Percentiles rank a stretch among this genome's conserved stretches.
Evolutionary conservation across 208 protist species (phyloP).

Genomic region (Blechomonas ayalai): DNA sequence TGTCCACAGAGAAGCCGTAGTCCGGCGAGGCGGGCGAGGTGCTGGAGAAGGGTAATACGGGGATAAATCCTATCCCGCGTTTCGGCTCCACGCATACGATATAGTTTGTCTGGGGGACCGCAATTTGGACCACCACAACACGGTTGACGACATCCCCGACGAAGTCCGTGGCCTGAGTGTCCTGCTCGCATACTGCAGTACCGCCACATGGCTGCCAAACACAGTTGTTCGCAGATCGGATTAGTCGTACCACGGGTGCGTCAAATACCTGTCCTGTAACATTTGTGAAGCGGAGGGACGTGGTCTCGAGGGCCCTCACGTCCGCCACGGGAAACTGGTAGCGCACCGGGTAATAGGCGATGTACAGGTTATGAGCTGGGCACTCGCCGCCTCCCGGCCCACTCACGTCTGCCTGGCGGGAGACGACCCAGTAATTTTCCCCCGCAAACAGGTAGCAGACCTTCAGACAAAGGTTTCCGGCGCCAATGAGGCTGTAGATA

Average conservation of each 20-base stretch:
- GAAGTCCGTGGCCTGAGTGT: conserved; percentile 30
- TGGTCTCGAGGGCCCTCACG: conserved; percentile 54
- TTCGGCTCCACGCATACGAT: conserved; percentile 55
- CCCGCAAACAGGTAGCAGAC: conserved; percentile 62
- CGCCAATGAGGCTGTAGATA: conserved; percentile 53
- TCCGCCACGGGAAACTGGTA: conserved; percentile 27
- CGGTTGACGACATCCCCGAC: conserved; percentile 19
- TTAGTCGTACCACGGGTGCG: conserved; percentile 41
- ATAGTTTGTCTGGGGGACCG: conserved; percentile 22
- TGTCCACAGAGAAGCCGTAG: conserved; percentile 39
- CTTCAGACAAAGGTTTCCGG: conserved; percentile 42
- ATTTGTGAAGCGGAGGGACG: conserved; percentile 33
- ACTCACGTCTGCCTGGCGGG: conserved; percentile 14
- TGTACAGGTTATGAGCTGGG: conserved; percentile 40
- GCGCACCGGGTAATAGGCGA: conserved; percentile 46
- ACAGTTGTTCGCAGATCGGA: conserved; percentile 46
- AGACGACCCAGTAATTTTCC: conserved; percentile 38
- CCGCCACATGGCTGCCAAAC: conserved; percentile 36
- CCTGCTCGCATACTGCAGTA: conserved; percentile 38
- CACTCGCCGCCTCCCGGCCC: conserved; percentile 38
- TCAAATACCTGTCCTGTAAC: no score
- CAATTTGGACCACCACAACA: conserved; percentile 11
- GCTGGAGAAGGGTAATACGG: conserved; percentile 28
- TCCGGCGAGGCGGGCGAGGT: conserved; percentile 16
- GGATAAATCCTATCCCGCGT: conserved; percentile 31